phyloP scores from a whole-genome alignment of 345 rosid species.

The Gossypium raimondii region DNA sequence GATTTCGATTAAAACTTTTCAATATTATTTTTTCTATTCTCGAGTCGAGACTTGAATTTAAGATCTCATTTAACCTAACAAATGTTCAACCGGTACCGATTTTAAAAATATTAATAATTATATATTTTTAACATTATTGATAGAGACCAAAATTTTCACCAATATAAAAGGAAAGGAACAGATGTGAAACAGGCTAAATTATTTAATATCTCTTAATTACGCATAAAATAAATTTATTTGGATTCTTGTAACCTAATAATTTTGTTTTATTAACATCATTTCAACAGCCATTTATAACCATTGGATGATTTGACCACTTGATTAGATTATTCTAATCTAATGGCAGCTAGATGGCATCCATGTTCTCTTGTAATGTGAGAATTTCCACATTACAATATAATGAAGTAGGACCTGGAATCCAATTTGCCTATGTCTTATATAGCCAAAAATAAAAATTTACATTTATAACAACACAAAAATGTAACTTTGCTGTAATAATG shows the following conservation, averaged over 20 bases:
- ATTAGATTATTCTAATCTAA: neutral
- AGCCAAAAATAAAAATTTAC: neutral
- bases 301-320: neutral
- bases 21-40: no score
- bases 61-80: no score
- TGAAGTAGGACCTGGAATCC: neutral
- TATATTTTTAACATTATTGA: no score
- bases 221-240: neutral
- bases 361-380: no score
- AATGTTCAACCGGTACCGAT: rapidly evolving
- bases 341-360: neutral
- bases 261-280: neutral
- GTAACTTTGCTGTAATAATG: neutral
- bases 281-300: neutral
- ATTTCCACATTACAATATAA: neutral
- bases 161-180: no score
- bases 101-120: no score
- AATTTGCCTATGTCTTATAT: neutral
- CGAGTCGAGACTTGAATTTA: no score
- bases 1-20: no score
- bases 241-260: neutral
- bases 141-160: no score
- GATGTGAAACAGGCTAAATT: neutral
- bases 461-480: neutral
- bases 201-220: neutral